phyloP scores from a whole-genome alignment of 768 basidiomycete genomes.

The Boletus subcaerulescens region DNA sequence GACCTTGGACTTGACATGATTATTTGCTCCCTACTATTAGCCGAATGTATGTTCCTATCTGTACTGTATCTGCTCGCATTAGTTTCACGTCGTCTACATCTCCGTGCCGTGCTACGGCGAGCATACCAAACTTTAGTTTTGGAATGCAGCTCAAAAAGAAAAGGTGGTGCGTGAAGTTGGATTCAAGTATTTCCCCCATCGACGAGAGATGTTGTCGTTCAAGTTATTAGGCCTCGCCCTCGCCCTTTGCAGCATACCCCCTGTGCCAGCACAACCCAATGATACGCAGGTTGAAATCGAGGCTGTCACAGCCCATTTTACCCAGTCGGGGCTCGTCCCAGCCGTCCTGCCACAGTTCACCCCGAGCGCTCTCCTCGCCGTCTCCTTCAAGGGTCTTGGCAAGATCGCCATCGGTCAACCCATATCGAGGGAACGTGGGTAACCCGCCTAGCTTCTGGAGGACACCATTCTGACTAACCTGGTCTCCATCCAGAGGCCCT shows the following conservation, averaged over 20 bases:
- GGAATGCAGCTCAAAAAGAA: conserved; percentile 11
- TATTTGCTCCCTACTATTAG: conserved; percentile 19
- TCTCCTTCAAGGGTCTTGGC: conserved; percentile 50
- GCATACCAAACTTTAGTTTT: conserved; percentile 22
- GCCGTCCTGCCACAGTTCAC: conserved; percentile 55
- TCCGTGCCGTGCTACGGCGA: background rate
- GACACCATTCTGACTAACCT: background rate
- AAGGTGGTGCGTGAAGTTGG: background rate
- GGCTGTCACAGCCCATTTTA: conserved; percentile 69
- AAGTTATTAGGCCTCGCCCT: conserved; percentile 24
- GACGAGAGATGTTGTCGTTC: conserved; percentile 13
- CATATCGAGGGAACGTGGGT: conserved; percentile 56
- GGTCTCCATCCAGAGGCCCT: conserved; percentile 47
- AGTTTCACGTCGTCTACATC: conserved; percentile 21
- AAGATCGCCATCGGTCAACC: conserved; percentile 55
- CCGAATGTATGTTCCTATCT: conserved; percentile 29
- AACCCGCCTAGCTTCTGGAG: background rate
- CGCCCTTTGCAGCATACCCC: conserved; percentile 35
- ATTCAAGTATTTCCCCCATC: background rate
- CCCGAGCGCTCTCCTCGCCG: conserved; percentile 55
- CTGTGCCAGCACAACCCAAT: conserved; percentile 46
- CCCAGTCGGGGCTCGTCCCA: conserved; percentile 58
- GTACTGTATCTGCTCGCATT: conserved; percentile 32
- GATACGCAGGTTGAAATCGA: conserved; percentile 45
- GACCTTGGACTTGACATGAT: conserved; percentile 25